Percentiles rank a stretch among this genome's conserved stretches.
Evolutionary conservation across 1,139 yeast genomes (phyloP).

Genomic region (Hyphopichia fennica): DNA sequence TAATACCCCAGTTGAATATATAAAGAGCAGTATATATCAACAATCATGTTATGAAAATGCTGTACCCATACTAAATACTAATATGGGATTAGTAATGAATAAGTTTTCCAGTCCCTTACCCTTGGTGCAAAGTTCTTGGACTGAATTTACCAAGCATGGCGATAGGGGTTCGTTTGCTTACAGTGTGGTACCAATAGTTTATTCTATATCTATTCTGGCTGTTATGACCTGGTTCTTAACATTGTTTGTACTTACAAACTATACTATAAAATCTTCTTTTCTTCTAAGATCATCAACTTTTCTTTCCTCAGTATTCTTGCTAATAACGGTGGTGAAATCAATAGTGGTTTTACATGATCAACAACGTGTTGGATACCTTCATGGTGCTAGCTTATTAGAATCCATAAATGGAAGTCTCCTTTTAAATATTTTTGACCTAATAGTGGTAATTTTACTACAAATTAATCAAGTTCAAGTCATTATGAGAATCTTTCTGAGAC

Average conservation of each 20-base stretch:
- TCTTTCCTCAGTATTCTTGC: constrained; percentile 54
- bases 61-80: constrained; percentile 46
- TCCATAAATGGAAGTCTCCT: constrained; percentile 47
- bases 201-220: constrained; percentile 63
- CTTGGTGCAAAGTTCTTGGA: constrained; percentile 41
- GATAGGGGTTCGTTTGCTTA: constrained; percentile 50
- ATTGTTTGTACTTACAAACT: constrained; percentile 61
- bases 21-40: constrained; percentile 25
- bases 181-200: constrained; percentile 60
- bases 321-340: constrained; percentile 50
- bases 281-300: constrained; percentile 47
- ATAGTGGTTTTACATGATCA: constrained; percentile 47
- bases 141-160: constrained; percentile 26
- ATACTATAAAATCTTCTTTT: constrained; percentile 53
- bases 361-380: constrained; percentile 55
- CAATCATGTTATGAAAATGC: constrained; percentile 38
- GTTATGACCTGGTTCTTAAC: constrained; percentile 67
- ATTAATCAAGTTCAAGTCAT: constrained; percentile 76
- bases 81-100: constrained; percentile 33
- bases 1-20: constrained; percentile 18
- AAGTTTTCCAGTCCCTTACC: constrained; percentile 36
- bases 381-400: constrained; percentile 51
- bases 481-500: constrained; percentile 70
- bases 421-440: constrained; percentile 60
- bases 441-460: constrained; percentile 61